A percentile compares a stretch with the other conserved stretches of the same genome.
phyloP scores from a whole-genome alignment of 495 filamentous ascomycete species.

The Trichoderma erinaceum region DNA sequence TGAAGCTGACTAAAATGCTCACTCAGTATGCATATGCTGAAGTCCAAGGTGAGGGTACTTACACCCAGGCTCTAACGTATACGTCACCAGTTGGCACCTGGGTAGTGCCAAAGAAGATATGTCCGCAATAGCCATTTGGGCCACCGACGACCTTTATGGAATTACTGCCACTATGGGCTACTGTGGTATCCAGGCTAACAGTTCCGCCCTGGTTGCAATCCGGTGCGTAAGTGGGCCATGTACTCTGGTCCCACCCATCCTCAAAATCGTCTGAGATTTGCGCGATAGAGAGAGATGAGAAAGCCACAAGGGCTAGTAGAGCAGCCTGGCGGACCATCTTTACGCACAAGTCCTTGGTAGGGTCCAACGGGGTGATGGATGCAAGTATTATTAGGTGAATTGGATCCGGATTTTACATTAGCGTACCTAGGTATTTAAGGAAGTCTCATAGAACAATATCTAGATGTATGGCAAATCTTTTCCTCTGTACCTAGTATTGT shows the following conservation, averaged over 20 bases:
- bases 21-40: constrained; percentile 5
- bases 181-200: constrained; percentile 45
- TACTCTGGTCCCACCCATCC: constrained; percentile 44
- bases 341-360: constrained; percentile 15
- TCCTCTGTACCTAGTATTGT: not conserved
- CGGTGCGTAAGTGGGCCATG: constrained; percentile 50
- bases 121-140: constrained; percentile 49
- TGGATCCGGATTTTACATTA: not conserved
- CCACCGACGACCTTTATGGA: constrained; percentile 47
- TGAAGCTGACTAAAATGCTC: constrained; percentile 15
- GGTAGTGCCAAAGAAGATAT: constrained; percentile 54
- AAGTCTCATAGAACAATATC: not conserved
- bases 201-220: constrained; percentile 53
- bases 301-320: constrained; percentile 38
- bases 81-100: constrained; percentile 49
- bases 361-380: not conserved
- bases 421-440: not conserved
- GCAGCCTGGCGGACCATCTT: constrained; percentile 41
- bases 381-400: not conserved
- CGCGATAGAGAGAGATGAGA: constrained; percentile 39
- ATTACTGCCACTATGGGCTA: constrained; percentile 50
- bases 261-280: constrained; percentile 51
- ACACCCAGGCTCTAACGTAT: constrained; percentile 50
- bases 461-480: not conserved
- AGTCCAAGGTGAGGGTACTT: constrained; percentile 26